phyloP scores from a whole-genome alignment of 2,329 filamentous ascomycete genomes.

The Nigrograna mackinnonii region DNA sequence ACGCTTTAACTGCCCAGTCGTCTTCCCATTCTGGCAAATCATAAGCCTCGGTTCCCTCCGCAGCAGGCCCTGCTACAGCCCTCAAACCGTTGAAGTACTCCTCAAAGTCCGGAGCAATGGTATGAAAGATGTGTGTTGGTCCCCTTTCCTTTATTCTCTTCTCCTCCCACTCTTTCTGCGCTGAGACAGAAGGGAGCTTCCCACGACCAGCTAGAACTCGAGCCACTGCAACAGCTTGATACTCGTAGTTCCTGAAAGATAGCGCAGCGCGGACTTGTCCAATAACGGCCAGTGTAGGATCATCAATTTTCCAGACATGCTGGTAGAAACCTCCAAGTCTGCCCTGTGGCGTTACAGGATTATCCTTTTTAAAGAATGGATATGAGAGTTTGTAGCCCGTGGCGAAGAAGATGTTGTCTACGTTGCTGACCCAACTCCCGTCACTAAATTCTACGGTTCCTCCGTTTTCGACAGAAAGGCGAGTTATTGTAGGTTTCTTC shows the following conservation, averaged over 20 bases:
- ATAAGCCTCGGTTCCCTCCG: constrained; percentile 9
- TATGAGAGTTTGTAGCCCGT: constrained; percentile 16
- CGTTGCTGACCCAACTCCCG: constrained; percentile 5
- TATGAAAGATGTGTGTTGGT: constrained; percentile 10
- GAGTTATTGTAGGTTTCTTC: constrained; percentile 7
- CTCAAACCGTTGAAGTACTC: constrained; percentile 14
- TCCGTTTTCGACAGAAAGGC: constrained; percentile 3
- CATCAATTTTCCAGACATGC: constrained; percentile 15
- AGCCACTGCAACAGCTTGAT: constrained; percentile 18
- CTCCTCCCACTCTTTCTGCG: constrained; percentile 10
- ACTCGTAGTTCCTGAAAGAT: constrained; percentile 17
- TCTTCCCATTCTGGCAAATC: constrained; percentile 13
- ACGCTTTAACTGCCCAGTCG: constrained; percentile 12
- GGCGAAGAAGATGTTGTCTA: constrained; percentile 14
- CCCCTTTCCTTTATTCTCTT: constrained; percentile 9
- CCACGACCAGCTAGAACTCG: constrained; percentile 12
- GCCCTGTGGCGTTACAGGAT: constrained; percentile 8
- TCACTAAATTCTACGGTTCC: constrained; percentile 12
- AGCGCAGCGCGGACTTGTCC: constrained; percentile 12
- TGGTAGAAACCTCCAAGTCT: constrained; percentile 13
- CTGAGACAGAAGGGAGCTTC: constrained; percentile 6
- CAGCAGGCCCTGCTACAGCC: constrained; percentile 10
- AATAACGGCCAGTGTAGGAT: constrained; percentile 11
- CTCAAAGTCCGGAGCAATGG: constrained; percentile 15
- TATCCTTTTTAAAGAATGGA: constrained; percentile 8